Evolutionary conservation across 164 flowering plant genomes (phyloP).

Genomic region (Tetrastigma voinierianum): DNA sequence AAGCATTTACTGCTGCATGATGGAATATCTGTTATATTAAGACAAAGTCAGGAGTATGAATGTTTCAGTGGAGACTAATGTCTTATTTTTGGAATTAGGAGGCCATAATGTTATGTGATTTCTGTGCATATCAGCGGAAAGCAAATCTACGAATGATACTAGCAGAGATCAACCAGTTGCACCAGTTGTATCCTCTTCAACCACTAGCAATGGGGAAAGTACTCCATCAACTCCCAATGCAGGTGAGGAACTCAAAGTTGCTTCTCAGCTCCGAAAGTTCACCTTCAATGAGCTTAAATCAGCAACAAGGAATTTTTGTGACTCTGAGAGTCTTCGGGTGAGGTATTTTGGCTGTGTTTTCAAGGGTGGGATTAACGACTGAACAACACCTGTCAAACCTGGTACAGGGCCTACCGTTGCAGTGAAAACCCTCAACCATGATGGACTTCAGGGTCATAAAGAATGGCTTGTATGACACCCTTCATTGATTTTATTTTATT

Average conservation of each 20-base stretch:
- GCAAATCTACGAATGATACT: conserved; percentile 33
- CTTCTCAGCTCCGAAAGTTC: conserved; percentile 45
- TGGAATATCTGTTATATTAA: not conserved
- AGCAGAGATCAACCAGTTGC: conserved; percentile 37
- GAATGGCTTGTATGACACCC: conserved; percentile 42
- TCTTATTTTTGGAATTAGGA: not conserved
- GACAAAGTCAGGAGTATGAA: not conserved
- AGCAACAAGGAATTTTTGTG: conserved; percentile 41
- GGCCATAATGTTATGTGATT: not conserved
- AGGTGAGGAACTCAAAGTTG: conserved; percentile 35
- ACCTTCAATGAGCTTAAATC: conserved; percentile 38
- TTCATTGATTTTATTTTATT: not conserved
- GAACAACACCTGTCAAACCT: conserved; percentile 39
- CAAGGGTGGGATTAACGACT: conserved; percentile 43
- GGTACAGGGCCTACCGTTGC: conserved; percentile 47
- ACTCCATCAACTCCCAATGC: conserved; percentile 34
- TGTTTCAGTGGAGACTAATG: not conserved
- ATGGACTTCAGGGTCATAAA: conserved; percentile 51
- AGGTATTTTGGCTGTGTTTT: conserved; percentile 54
- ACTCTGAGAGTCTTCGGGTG: conserved; percentile 44
- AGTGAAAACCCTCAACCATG: conserved; percentile 46
- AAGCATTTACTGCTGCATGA: not conserved
- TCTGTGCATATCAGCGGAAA: conserved; percentile 24
- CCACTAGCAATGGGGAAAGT: conserved; percentile 38
- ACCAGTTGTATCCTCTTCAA: conserved; percentile 37